Evolutionary conservation across 192 early-diverging fungal genomes (phyloP).

Genomic region (Dispira simplex): DNA sequence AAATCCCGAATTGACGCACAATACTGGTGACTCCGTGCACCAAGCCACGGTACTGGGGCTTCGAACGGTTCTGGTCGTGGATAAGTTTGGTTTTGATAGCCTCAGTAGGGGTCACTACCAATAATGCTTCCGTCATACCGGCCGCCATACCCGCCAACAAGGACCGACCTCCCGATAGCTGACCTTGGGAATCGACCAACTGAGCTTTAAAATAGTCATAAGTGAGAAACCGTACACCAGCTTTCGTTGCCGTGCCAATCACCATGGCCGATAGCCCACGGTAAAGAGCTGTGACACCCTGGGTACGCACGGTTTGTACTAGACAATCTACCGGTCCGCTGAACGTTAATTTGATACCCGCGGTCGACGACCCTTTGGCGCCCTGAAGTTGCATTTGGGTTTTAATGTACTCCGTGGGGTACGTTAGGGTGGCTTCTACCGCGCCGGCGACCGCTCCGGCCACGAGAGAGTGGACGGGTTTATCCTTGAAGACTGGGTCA

Average conservation of each 20-base stretch:
- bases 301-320: slow-evolving; percentile 44
- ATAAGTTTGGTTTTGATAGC: slow-evolving; percentile 96
- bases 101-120: slow-evolving; percentile 87
- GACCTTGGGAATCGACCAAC: slow-evolving; percentile 55
- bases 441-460: slow-evolving; percentile 82
- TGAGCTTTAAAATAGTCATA: slow-evolving; percentile 70
- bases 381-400: slow-evolving; percentile 88
- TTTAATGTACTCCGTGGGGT: slow-evolving; percentile 93
- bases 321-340: slow-evolving; percentile 73
- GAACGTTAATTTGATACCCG: slow-evolving; percentile 22
- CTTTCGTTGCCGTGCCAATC: slow-evolving; percentile 83
- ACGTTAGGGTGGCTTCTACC: slow-evolving; percentile 81
- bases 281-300: slow-evolving; percentile 69
- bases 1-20: slow-evolving; percentile 51
- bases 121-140: slow-evolving; percentile 71
- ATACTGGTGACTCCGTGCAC: slow-evolving; percentile 56
- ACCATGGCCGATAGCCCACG: slow-evolving; percentile 79
- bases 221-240: slow-evolving; percentile 81
- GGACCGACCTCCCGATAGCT: slow-evolving; percentile 43
- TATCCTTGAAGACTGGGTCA: slow-evolving; percentile 13
- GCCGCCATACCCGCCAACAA: slow-evolving; percentile 74
- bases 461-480: slow-evolving; percentile 46
- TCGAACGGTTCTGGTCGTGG: slow-evolving; percentile 63
- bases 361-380: neutral
- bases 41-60: slow-evolving; percentile 64